Evolutionary conservation across 1,284 basidiomycete genomes (phyloP).

Genomic region (Ceratobasidium sp.): DNA sequence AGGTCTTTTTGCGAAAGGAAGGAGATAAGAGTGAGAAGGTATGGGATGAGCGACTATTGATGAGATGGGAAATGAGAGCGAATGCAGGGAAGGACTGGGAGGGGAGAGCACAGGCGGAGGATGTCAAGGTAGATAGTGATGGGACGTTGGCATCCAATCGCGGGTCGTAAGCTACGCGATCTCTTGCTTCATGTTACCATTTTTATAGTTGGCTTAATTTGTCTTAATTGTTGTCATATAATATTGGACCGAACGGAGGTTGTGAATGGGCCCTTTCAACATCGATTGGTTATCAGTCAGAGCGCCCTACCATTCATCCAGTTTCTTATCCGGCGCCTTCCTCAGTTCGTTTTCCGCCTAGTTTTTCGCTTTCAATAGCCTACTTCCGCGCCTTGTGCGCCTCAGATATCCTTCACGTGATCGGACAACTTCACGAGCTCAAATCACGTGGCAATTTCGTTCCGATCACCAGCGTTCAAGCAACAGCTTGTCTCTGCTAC

Average conservation of each 20-base stretch:
- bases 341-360: slow-evolving; percentile 60
- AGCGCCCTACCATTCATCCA: slow-evolving; percentile 51
- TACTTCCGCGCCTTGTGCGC: slow-evolving; percentile 53
- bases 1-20: slow-evolving; percentile 65
- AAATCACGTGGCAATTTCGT: no score
- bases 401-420: slow-evolving; percentile 46
- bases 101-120: slow-evolving; percentile 57
- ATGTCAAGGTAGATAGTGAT: neutral
- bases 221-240: no score
- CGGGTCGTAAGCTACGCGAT: no score
- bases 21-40: slow-evolving; percentile 65
- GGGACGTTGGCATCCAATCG: no score
- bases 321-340: slow-evolving; percentile 53
- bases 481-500: no score
- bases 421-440: no score
- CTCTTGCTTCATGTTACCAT: no score
- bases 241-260: no score
- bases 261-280: neutral
- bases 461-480: no score
- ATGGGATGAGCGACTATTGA: slow-evolving; percentile 79
- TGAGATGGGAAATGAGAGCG: slow-evolving; percentile 73
- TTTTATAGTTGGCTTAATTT: no score
- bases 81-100: slow-evolving; percentile 74
- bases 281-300: neutral
- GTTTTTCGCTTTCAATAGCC: slow-evolving; percentile 53